Percentiles rank a stretch among this genome's conserved stretches.
These are phyloP conservation scores for Kwoniella shivajii DNA, from an alignment of 1,284 basidiomycete genomes.

Conservation along the genomic window DNA sequence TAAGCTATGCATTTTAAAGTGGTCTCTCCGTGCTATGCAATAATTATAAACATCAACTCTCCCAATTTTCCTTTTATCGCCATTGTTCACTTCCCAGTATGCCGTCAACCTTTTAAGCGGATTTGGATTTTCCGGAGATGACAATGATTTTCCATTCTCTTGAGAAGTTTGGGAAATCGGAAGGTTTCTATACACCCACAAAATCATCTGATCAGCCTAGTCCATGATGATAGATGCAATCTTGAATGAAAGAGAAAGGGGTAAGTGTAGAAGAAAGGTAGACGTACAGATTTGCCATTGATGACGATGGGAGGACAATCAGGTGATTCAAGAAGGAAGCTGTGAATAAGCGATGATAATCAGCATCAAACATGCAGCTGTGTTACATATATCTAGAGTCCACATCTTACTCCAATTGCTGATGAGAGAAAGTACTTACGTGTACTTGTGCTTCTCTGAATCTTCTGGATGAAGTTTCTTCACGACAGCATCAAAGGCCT, in stretches of 20 bases:
- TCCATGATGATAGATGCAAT: not conserved
- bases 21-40: too few species aligned
- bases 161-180: conserved; percentile 14
- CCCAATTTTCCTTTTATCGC: too few species aligned
- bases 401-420: not conserved
- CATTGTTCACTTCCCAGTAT: too few species aligned
- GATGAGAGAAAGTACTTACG: conserved; percentile 5
- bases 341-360: not conserved
- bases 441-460: conserved; percentile 11
- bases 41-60: too few species aligned
- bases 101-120: not conserved
- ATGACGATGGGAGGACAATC: conserved; percentile 6
- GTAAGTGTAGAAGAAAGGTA: not conserved
- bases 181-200: conserved; percentile 5
- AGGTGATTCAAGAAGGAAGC: conserved; percentile 10
- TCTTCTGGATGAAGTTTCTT: conserved; percentile 13
- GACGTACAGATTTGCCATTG: conserved; percentile 7
- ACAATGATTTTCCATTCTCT: conserved; percentile 14
- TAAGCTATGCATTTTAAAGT: too few species aligned
- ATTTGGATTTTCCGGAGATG: conserved; percentile 3
- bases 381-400: not conserved
- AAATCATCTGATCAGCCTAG: not conserved
- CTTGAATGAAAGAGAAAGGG: too few species aligned
- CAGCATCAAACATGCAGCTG: not conserved
- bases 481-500: conserved; percentile 7